Evolutionary conservation across 2,329 filamentous ascomycete genomes (phyloP).

Genomic region (Trichoderma sp.): DNA sequence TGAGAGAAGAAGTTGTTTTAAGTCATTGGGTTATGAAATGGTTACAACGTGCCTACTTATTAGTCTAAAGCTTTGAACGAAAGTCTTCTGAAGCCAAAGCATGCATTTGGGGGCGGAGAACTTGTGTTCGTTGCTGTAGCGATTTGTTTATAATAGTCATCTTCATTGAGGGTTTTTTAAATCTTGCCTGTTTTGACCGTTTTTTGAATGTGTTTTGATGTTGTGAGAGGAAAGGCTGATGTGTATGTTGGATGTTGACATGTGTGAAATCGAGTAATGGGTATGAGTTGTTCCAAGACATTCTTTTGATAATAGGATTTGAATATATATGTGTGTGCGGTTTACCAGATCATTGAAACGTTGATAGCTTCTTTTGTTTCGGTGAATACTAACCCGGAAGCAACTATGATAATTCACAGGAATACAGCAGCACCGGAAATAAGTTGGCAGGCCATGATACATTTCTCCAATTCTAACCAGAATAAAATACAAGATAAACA

Average conservation of each 20-base stretch:
- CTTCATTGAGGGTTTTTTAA: not conserved
- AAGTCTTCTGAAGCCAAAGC: not conserved
- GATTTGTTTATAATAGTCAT: conserved; percentile 3
- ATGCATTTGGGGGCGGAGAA: not conserved
- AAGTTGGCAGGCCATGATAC: not conserved
- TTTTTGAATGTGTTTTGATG: not conserved
- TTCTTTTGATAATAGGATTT: not conserved
- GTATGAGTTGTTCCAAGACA: not conserved
- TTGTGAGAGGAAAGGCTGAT: not conserved
- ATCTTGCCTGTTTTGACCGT: not conserved
- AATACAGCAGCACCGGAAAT: not conserved
- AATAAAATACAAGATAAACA: not conserved
- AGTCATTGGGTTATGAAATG: conserved; percentile 11
- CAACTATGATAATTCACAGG: not conserved
- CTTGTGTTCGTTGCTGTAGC: not conserved
- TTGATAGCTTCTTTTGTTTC: too few species aligned
- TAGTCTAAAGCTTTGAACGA: not conserved
- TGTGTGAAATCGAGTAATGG: not conserved
- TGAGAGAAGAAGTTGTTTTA: conserved; percentile 8
- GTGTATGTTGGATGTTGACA: not conserved
- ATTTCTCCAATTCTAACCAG: not conserved
- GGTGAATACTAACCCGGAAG: too few species aligned
- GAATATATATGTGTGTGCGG: not conserved
- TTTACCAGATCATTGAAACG: not conserved
- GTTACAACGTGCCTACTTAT: not conserved